Evolutionary conservation across 331 rosid species (phyloP).

Genomic region (Saraca asoca): DNA sequence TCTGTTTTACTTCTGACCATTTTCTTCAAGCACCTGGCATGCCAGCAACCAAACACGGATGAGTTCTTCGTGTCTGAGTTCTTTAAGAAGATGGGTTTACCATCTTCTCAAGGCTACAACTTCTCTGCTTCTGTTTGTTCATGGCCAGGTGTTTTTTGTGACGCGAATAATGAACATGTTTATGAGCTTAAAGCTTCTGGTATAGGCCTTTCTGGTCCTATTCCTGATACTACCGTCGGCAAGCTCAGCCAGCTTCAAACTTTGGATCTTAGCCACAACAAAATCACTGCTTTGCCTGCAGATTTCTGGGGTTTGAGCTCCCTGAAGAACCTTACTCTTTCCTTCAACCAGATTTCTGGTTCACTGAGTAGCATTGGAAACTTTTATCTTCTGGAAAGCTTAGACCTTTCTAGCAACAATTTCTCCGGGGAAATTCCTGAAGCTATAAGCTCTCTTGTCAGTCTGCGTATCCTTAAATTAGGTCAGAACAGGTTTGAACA

Average conservation of each 20-base stretch:
- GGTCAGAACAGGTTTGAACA: slow-evolving; percentile 51
- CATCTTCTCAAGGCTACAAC: slow-evolving; percentile 49
- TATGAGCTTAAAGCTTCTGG: slow-evolving; percentile 57
- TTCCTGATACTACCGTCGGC: slow-evolving; percentile 83
- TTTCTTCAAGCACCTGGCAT: slow-evolving; percentile 64
- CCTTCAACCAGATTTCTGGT: slow-evolving; percentile 73
- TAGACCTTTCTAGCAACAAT: slow-evolving; percentile 70
- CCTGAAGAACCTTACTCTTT: slow-evolving; percentile 71
- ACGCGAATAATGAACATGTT: slow-evolving; percentile 48
- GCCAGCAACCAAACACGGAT: slow-evolving; percentile 87
- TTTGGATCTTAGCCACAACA: slow-evolving; percentile 84
- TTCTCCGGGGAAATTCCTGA: slow-evolving; percentile 78
- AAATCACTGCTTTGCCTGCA: slow-evolving; percentile 65
- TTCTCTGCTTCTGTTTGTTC: slow-evolving; percentile 75
- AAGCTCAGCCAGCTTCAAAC: slow-evolving; percentile 73
- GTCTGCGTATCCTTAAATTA: slow-evolving; percentile 63
- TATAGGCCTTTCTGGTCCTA: slow-evolving; percentile 63
- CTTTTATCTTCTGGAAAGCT: slow-evolving; percentile 66
- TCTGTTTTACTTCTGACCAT: slow-evolving; percentile 59
- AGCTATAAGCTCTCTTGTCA: slow-evolving; percentile 58
- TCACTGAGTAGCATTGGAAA: slow-evolving; percentile 74
- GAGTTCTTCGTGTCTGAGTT: slow-evolving; percentile 74
- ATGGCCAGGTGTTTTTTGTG: slow-evolving; percentile 81
- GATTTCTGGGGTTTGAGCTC: slow-evolving; percentile 88
- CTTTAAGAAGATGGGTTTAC: slow-evolving; percentile 51